A percentile compares a stretch with the other conserved stretches of the same genome.
Conservation (phyloP, 768 basidiomycete species). For the Crassisporium funariophilum region DNA sequence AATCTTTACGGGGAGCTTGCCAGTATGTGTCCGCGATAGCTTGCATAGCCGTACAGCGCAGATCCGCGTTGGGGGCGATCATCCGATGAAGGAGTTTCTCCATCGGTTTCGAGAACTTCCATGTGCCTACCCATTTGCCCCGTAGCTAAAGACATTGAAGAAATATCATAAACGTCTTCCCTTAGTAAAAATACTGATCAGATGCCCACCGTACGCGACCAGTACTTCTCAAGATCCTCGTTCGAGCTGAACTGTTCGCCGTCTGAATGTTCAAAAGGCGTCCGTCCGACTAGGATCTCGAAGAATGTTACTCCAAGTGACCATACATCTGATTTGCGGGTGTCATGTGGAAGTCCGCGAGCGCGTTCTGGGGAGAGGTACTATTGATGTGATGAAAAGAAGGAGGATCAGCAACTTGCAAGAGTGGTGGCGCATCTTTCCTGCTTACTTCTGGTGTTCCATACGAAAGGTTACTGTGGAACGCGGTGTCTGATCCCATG, state of each 20-base stretch:
- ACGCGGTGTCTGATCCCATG: slow-evolving; percentile 58
- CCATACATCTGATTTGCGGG: slow-evolving; percentile 88
- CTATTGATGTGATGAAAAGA: slow-evolving; percentile 36
- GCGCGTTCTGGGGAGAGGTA: slow-evolving; percentile 95
- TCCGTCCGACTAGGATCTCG: slow-evolving; percentile 90
- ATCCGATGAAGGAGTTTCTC: slow-evolving; percentile 76
- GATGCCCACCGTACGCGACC: slow-evolving; percentile 70
- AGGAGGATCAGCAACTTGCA: background rate
- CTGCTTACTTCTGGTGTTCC: slow-evolving; percentile 86
- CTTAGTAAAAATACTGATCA: background rate
- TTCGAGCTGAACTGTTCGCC: slow-evolving; percentile 77
- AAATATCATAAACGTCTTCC: background rate
- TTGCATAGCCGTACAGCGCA: slow-evolving; percentile 70
- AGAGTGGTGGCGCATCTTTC: background rate
- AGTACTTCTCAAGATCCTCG: slow-evolving; percentile 85
- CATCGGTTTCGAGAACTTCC: slow-evolving; percentile 64
- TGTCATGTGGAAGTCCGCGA: slow-evolving; percentile 86
- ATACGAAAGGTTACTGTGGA: slow-evolving; percentile 81
- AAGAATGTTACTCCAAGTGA: slow-evolving; percentile 91
- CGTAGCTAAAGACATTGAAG: slow-evolving; percentile 46
- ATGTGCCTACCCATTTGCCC: slow-evolving; percentile 86
- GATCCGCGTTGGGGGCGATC: slow-evolving; percentile 80
- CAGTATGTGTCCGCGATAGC: slow-evolving; percentile 73
- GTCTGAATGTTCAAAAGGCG: slow-evolving; percentile 86
- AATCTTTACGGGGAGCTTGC: slow-evolving; percentile 34